Conservation (phyloP, 139 green algal species). For the Chlorella sp. region DNA sequence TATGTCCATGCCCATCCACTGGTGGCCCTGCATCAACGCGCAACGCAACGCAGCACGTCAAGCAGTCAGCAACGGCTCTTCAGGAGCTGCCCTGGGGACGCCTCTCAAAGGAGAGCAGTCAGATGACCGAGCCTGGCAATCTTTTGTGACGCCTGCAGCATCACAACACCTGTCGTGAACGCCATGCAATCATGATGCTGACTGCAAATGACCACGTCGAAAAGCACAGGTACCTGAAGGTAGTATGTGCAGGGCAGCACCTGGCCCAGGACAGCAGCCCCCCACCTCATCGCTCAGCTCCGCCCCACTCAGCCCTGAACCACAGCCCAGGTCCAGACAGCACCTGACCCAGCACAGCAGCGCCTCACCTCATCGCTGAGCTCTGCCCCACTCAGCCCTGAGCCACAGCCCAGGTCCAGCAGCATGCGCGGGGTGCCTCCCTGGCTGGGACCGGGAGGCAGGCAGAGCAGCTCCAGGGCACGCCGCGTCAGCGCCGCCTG, state of each 20-base stretch:
- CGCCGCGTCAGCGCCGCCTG: constrained; percentile 75
- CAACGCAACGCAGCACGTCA: not conserved
- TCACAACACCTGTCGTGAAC: too few relatives aligned
- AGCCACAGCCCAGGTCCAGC: constrained; percentile 94
- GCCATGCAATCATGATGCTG: too few relatives aligned
- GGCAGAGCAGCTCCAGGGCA: constrained; percentile 88
- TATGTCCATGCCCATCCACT: constrained; percentile 91
- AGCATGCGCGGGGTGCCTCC: constrained; percentile 76
- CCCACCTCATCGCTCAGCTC: constrained; percentile 47
- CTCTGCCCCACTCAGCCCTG: constrained; percentile 72
- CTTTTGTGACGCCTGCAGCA: too few relatives aligned
- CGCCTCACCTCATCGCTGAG: constrained; percentile 48
- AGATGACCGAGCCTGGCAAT: too few relatives aligned
- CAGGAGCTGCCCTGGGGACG: too few relatives aligned
- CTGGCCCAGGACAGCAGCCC: too few relatives aligned
- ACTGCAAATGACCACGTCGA: too few relatives aligned
- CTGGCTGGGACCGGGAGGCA: constrained; percentile 57
- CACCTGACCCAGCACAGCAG: too few relatives aligned
- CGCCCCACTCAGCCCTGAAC: constrained; percentile 80
- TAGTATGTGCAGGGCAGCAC: too few relatives aligned
- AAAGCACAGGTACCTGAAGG: too few relatives aligned
- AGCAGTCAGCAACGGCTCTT: not conserved
- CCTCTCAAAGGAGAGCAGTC: too few relatives aligned
- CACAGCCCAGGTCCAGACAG: constrained; percentile 96
- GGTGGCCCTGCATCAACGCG: constrained; percentile 37